Evolutionary conservation across 2,329 filamentous ascomycete genomes (phyloP).

Genomic region (Fusarium nurragi): DNA sequence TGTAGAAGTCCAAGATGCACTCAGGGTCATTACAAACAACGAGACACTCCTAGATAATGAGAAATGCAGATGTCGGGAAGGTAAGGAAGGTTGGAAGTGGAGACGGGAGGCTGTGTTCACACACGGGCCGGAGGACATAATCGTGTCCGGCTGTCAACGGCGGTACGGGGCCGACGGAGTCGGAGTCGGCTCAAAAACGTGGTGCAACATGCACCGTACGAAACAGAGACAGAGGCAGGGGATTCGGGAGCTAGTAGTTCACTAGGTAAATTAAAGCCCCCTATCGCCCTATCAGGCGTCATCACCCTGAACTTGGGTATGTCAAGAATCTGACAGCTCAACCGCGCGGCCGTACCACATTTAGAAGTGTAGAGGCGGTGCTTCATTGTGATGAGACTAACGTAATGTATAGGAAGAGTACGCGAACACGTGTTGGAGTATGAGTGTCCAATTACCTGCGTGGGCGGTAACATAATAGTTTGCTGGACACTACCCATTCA

Average conservation of each 20-base stretch:
- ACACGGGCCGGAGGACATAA: not conserved
- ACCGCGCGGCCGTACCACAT: not conserved
- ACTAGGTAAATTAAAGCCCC: not conserved
- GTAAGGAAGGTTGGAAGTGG: not conserved
- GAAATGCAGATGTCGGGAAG: not conserved
- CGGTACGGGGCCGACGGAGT: not conserved
- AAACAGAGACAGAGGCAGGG: not conserved
- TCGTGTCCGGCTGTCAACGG: not conserved
- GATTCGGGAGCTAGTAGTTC: too few species aligned
- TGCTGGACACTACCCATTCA: not conserved
- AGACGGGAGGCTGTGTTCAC: not conserved
- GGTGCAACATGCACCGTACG: not conserved
- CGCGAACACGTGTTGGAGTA: constrained; percentile 12
- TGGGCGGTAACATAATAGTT: constrained; percentile 27
- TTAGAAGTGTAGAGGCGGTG: not conserved
- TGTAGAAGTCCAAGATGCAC: too few species aligned
- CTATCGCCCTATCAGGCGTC: not conserved
- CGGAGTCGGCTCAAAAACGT: constrained; percentile 3
- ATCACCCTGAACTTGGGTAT: not conserved
- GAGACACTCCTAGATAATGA: not conserved
- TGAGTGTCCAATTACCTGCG: not conserved
- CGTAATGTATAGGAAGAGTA: not conserved
- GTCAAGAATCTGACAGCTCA: constrained; percentile 10
- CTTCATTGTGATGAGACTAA: not conserved
- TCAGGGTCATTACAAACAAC: not conserved